Evolutionary conservation across 2,329 filamentous ascomycete species (phyloP).

Genomic region (Curvularia hawaiiensis): DNA sequence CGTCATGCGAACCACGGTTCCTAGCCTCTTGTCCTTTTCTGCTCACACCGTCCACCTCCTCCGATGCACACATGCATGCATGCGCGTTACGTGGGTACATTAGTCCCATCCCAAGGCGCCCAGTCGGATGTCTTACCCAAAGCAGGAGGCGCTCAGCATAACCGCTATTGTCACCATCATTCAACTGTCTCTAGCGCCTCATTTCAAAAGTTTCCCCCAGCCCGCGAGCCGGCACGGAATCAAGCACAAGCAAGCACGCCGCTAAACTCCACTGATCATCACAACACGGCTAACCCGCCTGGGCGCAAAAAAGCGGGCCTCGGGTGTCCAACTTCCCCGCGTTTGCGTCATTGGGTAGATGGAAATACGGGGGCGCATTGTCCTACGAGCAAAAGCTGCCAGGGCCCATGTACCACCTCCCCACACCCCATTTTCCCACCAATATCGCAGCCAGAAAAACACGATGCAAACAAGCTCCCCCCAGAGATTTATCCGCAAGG

Average conservation of each 20-base stretch:
- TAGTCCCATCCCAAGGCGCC: slow-evolving; percentile 1
- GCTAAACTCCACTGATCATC: slow-evolving; percentile 27
- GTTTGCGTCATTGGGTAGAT: slow-evolving; percentile 12
- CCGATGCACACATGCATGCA: slow-evolving; percentile 6
- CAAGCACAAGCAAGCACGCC: slow-evolving; percentile 13
- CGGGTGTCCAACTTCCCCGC: slow-evolving; percentile 8
- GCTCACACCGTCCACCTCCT: background rate
- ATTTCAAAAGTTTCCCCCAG: background rate
- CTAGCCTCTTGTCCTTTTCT: background rate
- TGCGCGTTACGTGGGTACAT: background rate
- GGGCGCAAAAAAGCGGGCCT: background rate
- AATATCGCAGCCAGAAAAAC: background rate
- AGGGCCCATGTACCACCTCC: background rate
- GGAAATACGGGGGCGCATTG: background rate
- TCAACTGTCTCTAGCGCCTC: background rate
- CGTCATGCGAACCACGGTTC: slow-evolving; percentile 1
- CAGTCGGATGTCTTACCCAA: slow-evolving; percentile 21
- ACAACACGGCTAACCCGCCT: slow-evolving; percentile 18
- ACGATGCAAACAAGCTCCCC: background rate
- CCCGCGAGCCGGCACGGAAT: slow-evolving; percentile 1
- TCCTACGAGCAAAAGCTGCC: no score
- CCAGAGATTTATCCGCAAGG: background rate
- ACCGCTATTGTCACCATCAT: background rate
- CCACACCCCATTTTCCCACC: background rate
- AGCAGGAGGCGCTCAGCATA: slow-evolving; percentile 14